A percentile compares a stretch with the other conserved stretches of the same genome.
These are phyloP conservation scores for Danielia oregonensis DNA, from an alignment of 805 yeast genomes.

Conservation along the genomic window DNA sequence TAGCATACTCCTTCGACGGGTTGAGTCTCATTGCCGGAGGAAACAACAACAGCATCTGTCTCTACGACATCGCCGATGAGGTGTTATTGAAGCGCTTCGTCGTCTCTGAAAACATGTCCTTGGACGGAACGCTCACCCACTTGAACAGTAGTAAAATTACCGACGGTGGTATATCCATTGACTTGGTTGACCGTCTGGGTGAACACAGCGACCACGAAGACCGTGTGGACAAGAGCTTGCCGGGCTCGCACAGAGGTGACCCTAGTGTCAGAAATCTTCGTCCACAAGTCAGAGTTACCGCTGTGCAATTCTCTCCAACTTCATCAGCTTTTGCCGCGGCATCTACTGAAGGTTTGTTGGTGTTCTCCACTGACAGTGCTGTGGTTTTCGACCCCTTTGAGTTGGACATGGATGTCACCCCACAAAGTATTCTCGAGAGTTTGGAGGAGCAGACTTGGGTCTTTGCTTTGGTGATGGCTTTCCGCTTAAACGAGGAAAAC, in stretches of 20 bases:
- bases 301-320: constrained; percentile 83
- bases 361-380: constrained; percentile 74
- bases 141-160: constrained; percentile 81
- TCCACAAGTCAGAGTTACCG: constrained; percentile 80
- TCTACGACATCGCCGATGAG: constrained; percentile 86
- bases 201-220: constrained; percentile 85
- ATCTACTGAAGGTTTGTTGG: constrained; percentile 86
- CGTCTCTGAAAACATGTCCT: constrained; percentile 83
- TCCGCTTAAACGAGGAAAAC: constrained; percentile 80
- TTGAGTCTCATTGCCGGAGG: constrained; percentile 87
- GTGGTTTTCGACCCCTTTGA: constrained; percentile 91
- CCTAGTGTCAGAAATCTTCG: constrained; percentile 69
- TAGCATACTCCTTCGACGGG: constrained; percentile 89
- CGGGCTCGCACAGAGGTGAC: constrained; percentile 82
- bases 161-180: constrained; percentile 76
- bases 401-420: constrained; percentile 88
- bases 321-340: constrained; percentile 90
- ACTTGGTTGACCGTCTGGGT: constrained; percentile 77
- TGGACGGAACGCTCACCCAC: constrained; percentile 80
- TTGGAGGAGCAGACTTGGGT: constrained; percentile 60
- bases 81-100: constrained; percentile 79
- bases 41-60: constrained; percentile 83
- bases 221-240: constrained; percentile 67
- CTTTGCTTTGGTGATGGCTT: constrained; percentile 85
- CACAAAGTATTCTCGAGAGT: constrained; percentile 63